phyloP scores from a whole-genome alignment of 2,329 filamentous ascomycete genomes.

The Aspergillus ibericus region DNA sequence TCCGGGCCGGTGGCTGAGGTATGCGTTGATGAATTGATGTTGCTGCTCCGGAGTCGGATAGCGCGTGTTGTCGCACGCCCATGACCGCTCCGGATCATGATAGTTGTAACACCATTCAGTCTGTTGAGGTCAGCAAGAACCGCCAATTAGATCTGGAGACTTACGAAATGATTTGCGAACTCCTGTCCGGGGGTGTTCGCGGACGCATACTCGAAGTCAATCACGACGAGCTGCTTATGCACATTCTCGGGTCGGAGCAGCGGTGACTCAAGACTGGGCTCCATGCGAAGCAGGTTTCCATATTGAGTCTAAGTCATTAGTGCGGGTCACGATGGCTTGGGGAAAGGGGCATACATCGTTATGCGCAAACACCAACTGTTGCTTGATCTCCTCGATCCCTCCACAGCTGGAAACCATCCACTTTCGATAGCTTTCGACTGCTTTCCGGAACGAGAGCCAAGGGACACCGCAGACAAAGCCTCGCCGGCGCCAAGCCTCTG shows the following conservation, averaged over 20 bases:
- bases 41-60: conserved; percentile 85
- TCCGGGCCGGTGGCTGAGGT: conserved; percentile 76
- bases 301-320: conserved; percentile 76
- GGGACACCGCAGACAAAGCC: conserved; percentile 81
- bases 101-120: conserved; percentile 99
- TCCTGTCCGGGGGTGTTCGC: conserved; percentile 84
- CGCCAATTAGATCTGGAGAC: conserved; percentile 21
- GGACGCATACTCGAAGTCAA: conserved; percentile 96
- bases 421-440: conserved; percentile 73
- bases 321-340: background rate
- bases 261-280: conserved; percentile 72
- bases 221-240: conserved; percentile 94
- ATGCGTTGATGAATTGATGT: conserved; percentile 78
- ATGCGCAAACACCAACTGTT: conserved; percentile 88
- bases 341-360: conserved; percentile 71
- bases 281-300: conserved; percentile 85
- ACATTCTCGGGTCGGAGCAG: conserved; percentile 85
- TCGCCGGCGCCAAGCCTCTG: conserved; percentile 63
- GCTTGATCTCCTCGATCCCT: conserved; percentile 64
- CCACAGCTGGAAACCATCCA: conserved; percentile 74
- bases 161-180: conserved; percentile 94
- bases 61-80: conserved; percentile 64
- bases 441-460: conserved; percentile 74
- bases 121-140: conserved; percentile 34
- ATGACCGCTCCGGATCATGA: conserved; percentile 67